Evolutionary conservation across 2,329 filamentous ascomycete species (phyloP).

Genomic region (Fusarium duplospermum): DNA sequence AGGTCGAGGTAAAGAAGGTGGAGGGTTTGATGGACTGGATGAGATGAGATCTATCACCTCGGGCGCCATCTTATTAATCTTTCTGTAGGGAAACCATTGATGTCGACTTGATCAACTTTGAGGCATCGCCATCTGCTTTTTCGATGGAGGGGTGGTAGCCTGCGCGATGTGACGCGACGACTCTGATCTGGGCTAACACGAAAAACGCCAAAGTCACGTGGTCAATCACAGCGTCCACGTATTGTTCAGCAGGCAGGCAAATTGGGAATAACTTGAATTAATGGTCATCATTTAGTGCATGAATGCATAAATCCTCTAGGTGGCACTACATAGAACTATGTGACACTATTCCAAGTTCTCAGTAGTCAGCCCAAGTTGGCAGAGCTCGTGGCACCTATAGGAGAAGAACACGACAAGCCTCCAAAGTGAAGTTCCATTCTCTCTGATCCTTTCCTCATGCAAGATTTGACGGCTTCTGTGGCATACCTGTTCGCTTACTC

Average conservation of each 20-base stretch:
- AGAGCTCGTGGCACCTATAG: neutral
- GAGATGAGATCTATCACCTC: conserved; percentile 53
- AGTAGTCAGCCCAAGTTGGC: neutral
- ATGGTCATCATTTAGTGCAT: neutral
- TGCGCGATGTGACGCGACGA: conserved; percentile 37
- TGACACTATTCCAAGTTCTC: neutral
- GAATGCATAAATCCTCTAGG: neutral
- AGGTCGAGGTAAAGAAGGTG: conserved; percentile 6
- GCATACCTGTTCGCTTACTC: neutral
- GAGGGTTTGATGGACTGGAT: conserved; percentile 46
- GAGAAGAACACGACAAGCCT: neutral
- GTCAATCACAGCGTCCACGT: neutral
- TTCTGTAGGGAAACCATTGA: neutral
- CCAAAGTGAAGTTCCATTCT: neutral
- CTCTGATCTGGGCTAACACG: conserved; percentile 15
- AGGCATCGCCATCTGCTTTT: neutral
- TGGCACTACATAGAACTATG: neutral
- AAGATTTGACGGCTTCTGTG: neutral
- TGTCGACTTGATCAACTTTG: neutral
- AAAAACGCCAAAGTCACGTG: conserved; percentile 46
- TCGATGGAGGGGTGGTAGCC: conserved; percentile 18
- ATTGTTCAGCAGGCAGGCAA: neutral
- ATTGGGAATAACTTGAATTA: neutral
- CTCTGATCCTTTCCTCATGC: neutral
- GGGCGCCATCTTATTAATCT: conserved; percentile 42